Evolutionary conservation across 1,284 basidiomycete genomes (phyloP).

Genomic region (Leccinum fuscescens): DNA sequence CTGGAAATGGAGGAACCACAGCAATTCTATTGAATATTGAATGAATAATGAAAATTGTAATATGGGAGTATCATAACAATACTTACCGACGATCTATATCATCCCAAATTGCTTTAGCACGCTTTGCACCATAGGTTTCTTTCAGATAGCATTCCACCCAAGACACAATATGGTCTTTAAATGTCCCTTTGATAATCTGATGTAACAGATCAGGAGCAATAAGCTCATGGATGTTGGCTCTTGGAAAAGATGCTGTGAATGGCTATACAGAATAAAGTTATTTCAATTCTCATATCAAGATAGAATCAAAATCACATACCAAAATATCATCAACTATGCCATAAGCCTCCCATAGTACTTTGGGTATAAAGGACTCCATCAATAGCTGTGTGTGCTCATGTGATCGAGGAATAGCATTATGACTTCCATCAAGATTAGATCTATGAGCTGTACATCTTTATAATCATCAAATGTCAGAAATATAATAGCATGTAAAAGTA

Average conservation of each 20-base stretch:
- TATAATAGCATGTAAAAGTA: neutral
- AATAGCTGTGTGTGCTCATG: neutral
- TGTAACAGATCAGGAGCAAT: neutral
- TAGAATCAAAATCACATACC: neutral
- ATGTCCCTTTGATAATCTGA: neutral
- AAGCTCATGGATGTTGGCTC: neutral
- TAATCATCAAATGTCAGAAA: neutral
- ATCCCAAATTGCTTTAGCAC: neutral
- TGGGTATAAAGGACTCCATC: neutral
- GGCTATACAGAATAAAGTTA: neutral
- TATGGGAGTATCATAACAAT: neutral
- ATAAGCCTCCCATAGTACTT: neutral
- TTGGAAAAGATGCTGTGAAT: neutral
- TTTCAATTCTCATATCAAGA: neutral
- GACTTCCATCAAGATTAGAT: neutral
- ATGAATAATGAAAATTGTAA: neutral
- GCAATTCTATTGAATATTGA: neutral
- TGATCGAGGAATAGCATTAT: neutral
- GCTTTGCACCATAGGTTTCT: neutral
- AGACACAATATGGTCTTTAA: neutral
- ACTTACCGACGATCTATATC: neutral
- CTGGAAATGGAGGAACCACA: neutral
- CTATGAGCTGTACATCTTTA: neutral
- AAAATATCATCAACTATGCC: neutral
- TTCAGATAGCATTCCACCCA: neutral